A percentile compares a stretch with the other conserved stretches of the same genome.
Evolutionary conservation across 495 filamentous ascomycete species (phyloP).

Genomic region (Podospora pseudopauciseta): DNA sequence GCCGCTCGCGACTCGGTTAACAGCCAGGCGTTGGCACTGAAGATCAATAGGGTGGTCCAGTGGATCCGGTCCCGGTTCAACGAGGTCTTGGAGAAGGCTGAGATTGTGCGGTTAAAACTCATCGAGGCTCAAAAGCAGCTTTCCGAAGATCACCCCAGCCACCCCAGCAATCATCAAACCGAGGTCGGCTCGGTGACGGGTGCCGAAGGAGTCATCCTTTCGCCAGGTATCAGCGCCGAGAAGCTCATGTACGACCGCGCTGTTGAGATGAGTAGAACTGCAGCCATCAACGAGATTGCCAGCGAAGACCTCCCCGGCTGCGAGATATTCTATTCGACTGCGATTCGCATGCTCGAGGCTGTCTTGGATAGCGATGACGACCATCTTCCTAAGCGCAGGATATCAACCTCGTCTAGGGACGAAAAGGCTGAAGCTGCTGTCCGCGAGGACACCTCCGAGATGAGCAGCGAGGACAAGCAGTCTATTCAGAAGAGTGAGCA

Average conservation of each 20-base stretch:
- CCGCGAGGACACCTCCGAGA: conserved; percentile 48
- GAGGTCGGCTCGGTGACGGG: conserved; percentile 53
- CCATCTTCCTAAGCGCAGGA: conserved; percentile 43
- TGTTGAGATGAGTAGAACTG: conserved; percentile 89
- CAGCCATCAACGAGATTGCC: conserved; percentile 92
- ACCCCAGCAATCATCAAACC: conserved; percentile 67
- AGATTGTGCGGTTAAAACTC: conserved; percentile 82
- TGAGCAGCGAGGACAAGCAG: conserved; percentile 70
- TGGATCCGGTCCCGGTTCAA: conserved; percentile 95
- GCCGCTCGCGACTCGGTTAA: conserved; percentile 44
- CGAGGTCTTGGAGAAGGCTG: conserved; percentile 91
- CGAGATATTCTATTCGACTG: conserved; percentile 89
- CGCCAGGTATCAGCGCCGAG: conserved; percentile 82
- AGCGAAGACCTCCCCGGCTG: conserved; percentile 84
- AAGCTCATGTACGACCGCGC: conserved; percentile 98
- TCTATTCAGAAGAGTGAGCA: conserved; percentile 62
- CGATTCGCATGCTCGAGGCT: conserved; percentile 89
- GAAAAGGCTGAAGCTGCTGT: conserved; percentile 41
- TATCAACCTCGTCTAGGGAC: conserved; percentile 34
- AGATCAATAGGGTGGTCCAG: conserved; percentile 90
- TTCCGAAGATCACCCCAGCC: conserved; percentile 78
- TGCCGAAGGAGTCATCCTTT: conserved; percentile 49
- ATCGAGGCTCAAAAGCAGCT: conserved; percentile 81
- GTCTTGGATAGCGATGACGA: conserved; percentile 85
- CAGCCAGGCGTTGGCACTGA: conserved; percentile 55